A percentile compares a stretch with the other conserved stretches of the same genome.
phyloP scores from a whole-genome alignment of 352 stramenopile species.

The Thraustochytrium sp. region DNA sequence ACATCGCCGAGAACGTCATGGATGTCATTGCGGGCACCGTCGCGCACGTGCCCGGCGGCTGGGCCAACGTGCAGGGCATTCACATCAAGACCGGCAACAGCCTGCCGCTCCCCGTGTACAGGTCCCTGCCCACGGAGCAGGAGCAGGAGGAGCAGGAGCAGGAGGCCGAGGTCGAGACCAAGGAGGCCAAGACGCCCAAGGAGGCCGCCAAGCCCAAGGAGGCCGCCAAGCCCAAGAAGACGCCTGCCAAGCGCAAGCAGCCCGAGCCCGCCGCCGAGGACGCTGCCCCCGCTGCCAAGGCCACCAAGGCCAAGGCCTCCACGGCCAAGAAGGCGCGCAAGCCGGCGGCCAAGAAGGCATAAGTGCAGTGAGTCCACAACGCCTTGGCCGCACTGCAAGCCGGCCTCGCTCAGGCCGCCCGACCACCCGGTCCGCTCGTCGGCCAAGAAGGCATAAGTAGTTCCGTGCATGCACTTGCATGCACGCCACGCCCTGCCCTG shows the following conservation, averaged over 20 bases:
- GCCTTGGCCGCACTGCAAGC: no score
- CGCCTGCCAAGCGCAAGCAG: not conserved
- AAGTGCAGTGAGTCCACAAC: no score
- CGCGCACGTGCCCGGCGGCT: conserved; percentile 49
- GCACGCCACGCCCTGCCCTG: no score
- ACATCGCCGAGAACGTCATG: conserved; percentile 52
- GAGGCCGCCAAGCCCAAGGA: not conserved
- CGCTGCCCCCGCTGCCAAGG: not conserved
- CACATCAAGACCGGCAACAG: conserved; percentile 51
- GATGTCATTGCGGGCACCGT: conserved; percentile 43
- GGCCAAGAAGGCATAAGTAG: no score
- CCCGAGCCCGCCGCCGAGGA: not conserved
- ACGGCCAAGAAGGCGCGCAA: not conserved
- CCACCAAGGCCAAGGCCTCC: not conserved
- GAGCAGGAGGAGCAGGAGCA: not conserved
- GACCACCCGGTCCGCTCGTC: no score
- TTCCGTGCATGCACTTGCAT: no score
- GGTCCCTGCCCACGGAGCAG: not conserved
- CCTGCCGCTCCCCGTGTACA: conserved; percentile 51
- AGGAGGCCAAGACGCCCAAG: not conserved
- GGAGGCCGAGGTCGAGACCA: not conserved
- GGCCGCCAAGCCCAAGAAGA: conserved; percentile 17
- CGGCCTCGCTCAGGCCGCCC: no score
- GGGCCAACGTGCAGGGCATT: conserved; percentile 53
- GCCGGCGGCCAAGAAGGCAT: not conserved